Percentiles rank a stretch among this genome's conserved stretches.
These are phyloP conservation scores for Fusarium tupiense DNA, from an alignment of 2,329 filamentous ascomycete species.

Conservation along the genomic window DNA sequence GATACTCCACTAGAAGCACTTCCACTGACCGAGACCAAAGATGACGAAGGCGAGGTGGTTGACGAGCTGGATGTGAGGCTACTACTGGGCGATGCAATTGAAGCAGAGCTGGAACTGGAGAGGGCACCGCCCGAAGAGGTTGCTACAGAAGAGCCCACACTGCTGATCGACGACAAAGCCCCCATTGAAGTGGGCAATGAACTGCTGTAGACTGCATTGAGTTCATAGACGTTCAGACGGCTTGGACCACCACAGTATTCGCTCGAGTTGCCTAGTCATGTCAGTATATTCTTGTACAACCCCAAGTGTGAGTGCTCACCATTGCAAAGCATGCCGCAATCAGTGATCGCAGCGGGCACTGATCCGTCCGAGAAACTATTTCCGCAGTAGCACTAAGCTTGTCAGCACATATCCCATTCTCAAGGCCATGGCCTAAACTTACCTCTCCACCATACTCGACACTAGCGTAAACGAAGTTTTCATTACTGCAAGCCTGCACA, in stretches of 20 bases:
- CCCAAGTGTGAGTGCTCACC: slow-evolving; percentile 17
- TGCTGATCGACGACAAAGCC: not conserved
- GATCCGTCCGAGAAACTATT: slow-evolving; percentile 44
- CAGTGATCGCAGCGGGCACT: slow-evolving; percentile 41
- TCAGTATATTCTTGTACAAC: not conserved
- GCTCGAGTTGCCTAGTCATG: slow-evolving; percentile 43
- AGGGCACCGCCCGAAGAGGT: not conserved
- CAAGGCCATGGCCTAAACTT: not conserved
- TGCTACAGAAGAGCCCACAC: accelerated
- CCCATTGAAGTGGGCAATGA: not conserved
- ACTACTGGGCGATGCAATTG: not conserved
- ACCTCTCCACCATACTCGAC: slow-evolving; percentile 53
- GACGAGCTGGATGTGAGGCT: no score
- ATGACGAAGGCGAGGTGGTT: no score
- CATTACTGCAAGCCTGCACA: slow-evolving; percentile 45
- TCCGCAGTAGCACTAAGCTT: slow-evolving; percentile 50
- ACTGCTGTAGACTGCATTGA: slow-evolving; percentile 18
- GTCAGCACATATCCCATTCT: not conserved
- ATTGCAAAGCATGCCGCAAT: slow-evolving; percentile 51
- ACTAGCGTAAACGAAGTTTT: slow-evolving; percentile 46
- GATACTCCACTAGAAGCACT: not conserved
- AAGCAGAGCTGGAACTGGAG: accelerated
- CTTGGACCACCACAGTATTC: slow-evolving; percentile 50
- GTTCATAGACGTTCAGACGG: slow-evolving; percentile 50
- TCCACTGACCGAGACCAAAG: accelerated